Conservation (phyloP, 352 stramenopile species). For the Elongisporangium anandrum region DNA sequence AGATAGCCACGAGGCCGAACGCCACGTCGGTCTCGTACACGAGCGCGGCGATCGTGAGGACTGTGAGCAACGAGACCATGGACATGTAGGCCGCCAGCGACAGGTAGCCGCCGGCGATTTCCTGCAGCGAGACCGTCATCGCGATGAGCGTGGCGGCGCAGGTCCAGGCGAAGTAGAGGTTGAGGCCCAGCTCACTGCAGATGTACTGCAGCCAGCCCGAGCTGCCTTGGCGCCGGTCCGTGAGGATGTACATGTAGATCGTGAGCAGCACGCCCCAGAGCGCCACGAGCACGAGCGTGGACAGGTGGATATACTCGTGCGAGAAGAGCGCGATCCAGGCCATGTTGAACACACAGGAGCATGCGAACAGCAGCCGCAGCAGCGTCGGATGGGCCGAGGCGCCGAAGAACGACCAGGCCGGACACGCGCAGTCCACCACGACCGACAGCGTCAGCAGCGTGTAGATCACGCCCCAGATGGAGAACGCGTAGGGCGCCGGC, state of each 20-base stretch:
- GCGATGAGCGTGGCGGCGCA: slow-evolving; percentile 66
- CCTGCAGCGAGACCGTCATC: slow-evolving; percentile 55
- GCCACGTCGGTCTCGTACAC: slow-evolving; percentile 54
- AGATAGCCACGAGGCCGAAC: slow-evolving; percentile 62
- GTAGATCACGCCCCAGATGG: slow-evolving; percentile 84
- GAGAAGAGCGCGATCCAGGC: slow-evolving; percentile 70
- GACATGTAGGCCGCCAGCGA: slow-evolving; percentile 52
- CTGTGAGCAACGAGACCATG: slow-evolving; percentile 48
- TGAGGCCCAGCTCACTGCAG: slow-evolving; percentile 54
- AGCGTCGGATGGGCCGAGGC: slow-evolving; percentile 36
- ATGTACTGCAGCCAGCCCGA: slow-evolving; percentile 49
- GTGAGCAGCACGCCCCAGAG: slow-evolving; percentile 58
- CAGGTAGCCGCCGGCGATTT: slow-evolving; percentile 38
- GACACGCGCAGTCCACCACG: slow-evolving; percentile 61
- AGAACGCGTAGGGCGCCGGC: slow-evolving; percentile 65
- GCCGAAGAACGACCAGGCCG: slow-evolving; percentile 55
- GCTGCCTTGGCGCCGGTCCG: slow-evolving; percentile 27
- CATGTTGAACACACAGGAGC: slow-evolving; percentile 66
- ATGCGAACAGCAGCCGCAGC: slow-evolving; percentile 53
- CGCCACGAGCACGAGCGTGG: slow-evolving; percentile 44
- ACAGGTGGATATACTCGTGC: slow-evolving; percentile 52
- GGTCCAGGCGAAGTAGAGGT: slow-evolving; percentile 74
- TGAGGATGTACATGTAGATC: slow-evolving; percentile 54
- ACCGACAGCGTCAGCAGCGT: slow-evolving; percentile 54
- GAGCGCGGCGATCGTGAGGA: slow-evolving; percentile 48